These are phyloP conservation scores for Phytophthora idaei DNA, from an alignment of 352 stramenopile genomes.

Conservation along the genomic window DNA sequence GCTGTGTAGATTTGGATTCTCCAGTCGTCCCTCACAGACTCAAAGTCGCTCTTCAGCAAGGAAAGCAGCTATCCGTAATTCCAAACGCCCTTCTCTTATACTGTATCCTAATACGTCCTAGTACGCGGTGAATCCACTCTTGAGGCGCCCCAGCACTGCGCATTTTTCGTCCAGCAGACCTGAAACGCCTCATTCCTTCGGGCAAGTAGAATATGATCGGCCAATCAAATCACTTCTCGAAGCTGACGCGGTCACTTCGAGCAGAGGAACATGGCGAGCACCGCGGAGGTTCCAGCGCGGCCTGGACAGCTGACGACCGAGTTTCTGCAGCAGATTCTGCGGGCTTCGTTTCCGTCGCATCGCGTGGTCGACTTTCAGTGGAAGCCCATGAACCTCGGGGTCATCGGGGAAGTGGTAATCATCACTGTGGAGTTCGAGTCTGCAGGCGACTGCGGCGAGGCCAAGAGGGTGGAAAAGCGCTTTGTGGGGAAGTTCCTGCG, in stretches of 20 bases:
- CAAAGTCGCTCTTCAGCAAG: no score
- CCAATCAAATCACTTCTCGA: neutral
- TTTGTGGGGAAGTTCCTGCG: constrained; percentile 82
- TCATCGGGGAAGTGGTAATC: constrained; percentile 79
- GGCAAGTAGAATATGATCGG: no score
- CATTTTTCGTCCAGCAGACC: no score
- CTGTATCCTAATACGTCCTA: no score
- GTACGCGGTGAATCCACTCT: no score
- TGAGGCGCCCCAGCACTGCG: no score
- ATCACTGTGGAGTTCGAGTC: constrained; percentile 44
- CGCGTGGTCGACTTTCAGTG: constrained; percentile 57
- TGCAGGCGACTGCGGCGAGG: constrained; percentile 2
- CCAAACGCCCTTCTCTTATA: no score
- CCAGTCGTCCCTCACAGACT: no score
- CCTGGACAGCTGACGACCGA: constrained; percentile 52
- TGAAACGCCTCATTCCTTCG: no score
- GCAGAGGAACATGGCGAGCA: constrained; percentile 13
- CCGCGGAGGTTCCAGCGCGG: constrained; percentile 31
- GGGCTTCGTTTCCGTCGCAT: constrained; percentile 20
- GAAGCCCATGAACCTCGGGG: constrained; percentile 71
- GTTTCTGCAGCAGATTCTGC: constrained; percentile 59
- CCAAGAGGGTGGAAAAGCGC: constrained; percentile 23
- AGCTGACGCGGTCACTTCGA: neutral
- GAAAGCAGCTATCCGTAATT: no score
- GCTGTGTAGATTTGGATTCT: no score